Conservation (phyloP, 495 filamentous ascomycete species). For the Penicillium goetzii region DNA sequence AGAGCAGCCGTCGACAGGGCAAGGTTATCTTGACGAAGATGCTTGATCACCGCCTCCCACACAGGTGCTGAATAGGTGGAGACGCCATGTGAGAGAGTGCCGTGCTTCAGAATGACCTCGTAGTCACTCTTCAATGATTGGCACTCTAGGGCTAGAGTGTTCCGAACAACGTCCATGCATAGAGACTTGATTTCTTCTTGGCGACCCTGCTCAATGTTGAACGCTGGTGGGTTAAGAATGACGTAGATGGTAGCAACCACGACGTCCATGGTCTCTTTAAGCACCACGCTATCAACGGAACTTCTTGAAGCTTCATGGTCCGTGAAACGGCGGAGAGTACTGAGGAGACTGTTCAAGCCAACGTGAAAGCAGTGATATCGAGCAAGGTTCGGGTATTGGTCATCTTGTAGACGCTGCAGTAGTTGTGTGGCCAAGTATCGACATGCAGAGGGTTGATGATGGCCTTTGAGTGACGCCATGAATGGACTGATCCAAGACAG, state of each 20-base stretch:
- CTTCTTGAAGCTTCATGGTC: slow-evolving; percentile 51
- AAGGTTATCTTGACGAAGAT: slow-evolving; percentile 64
- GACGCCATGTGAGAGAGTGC: slow-evolving; percentile 66
- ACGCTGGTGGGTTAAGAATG: slow-evolving; percentile 50
- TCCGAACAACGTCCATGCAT: slow-evolving; percentile 67
- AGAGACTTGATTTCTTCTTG: slow-evolving; percentile 42
- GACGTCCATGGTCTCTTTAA: slow-evolving; percentile 57
- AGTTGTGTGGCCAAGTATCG: slow-evolving; percentile 70
- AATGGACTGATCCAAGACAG: slow-evolving; percentile 76
- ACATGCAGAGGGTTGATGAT: slow-evolving; percentile 72
- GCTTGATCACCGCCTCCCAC: slow-evolving; percentile 75
- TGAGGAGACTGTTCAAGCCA: slow-evolving; percentile 53
- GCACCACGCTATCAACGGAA: slow-evolving; percentile 56
- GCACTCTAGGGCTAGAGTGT: slow-evolving; percentile 74
- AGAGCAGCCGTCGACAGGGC: slow-evolving; percentile 71
- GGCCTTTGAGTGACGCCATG: slow-evolving; percentile 71
- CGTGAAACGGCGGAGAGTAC: slow-evolving; percentile 57
- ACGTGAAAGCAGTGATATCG: slow-evolving; percentile 55
- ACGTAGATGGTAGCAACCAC: slow-evolving; percentile 51
- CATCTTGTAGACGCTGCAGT: slow-evolving; percentile 64
- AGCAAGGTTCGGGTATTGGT: slow-evolving; percentile 47
- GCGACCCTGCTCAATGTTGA: slow-evolving; percentile 37
- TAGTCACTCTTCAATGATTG: slow-evolving; percentile 73
- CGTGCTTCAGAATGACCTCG: slow-evolving; percentile 61
- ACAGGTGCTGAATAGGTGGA: slow-evolving; percentile 66